phyloP scores from a whole-genome alignment of 2,329 filamentous ascomycete species.

The Stagonosporopsis vannaccii region DNA sequence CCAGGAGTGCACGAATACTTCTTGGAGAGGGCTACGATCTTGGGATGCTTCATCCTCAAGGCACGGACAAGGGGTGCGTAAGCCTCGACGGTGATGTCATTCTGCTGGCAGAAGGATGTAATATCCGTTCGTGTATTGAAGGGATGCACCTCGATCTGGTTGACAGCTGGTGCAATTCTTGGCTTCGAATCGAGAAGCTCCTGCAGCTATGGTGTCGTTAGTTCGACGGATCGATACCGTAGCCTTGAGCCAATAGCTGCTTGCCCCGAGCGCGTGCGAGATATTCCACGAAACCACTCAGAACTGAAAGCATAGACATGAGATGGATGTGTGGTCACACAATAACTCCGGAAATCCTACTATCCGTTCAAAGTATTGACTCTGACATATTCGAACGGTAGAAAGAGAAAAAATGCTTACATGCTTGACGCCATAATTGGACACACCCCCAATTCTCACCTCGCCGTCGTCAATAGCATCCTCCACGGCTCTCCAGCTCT shows the following conservation, averaged over 20 bases:
- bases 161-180: slow-evolving; percentile 70
- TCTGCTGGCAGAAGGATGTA: slow-evolving; percentile 67
- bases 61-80: slow-evolving; percentile 80
- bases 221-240: slow-evolving; percentile 5
- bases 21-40: slow-evolving; percentile 66
- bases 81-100: slow-evolving; percentile 76
- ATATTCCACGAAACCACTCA: not conserved
- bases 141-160: slow-evolving; percentile 81
- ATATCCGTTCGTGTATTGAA: slow-evolving; percentile 79
- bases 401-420: slow-evolving; percentile 52
- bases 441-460: slow-evolving; percentile 74
- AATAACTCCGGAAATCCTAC: slow-evolving; percentile 11
- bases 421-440: slow-evolving; percentile 79
- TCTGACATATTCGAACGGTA: not conserved
- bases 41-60: slow-evolving; percentile 72
- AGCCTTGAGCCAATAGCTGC: slow-evolving; percentile 10
- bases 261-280: slow-evolving; percentile 9
- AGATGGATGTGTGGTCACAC: slow-evolving; percentile 11
- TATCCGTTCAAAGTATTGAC: slow-evolving; percentile 10
- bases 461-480: slow-evolving; percentile 78
- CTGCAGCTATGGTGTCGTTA: slow-evolving; percentile 61
- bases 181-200: slow-evolving; percentile 72
- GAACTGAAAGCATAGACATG: not conserved
- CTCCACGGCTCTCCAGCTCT: slow-evolving; percentile 78
- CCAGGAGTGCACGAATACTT: slow-evolving; percentile 75